Evolutionary conservation across 495 filamentous ascomycete species (phyloP).

Genomic region (Choiromyces venosus): DNA sequence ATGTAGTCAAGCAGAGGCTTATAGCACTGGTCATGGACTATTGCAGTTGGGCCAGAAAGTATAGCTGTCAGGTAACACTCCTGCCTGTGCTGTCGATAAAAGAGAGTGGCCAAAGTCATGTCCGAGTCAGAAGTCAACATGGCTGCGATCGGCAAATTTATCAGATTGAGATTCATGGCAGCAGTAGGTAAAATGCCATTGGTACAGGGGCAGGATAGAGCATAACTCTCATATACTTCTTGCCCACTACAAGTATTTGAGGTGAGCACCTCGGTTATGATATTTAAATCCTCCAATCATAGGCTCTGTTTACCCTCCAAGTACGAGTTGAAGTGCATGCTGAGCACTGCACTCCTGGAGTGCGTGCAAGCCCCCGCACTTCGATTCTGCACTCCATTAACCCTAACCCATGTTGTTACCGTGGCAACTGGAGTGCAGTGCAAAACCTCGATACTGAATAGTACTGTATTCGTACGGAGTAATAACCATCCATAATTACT

Average conservation of each 20-base stretch:
- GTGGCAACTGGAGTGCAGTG: too few species aligned
- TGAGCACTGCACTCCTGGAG: background rate
- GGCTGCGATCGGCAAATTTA: background rate
- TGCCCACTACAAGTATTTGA: too few species aligned
- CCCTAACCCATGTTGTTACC: too few species aligned
- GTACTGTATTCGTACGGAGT: too few species aligned
- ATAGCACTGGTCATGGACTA: background rate
- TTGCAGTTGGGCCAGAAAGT: background rate
- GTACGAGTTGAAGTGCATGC: background rate
- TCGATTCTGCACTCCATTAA: too few species aligned
- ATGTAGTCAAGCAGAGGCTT: background rate
- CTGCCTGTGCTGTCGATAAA: background rate
- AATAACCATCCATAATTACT: too few species aligned
- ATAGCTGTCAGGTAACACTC: background rate
- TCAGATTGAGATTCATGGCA: background rate
- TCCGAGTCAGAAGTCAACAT: background rate
- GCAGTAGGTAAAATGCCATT: background rate
- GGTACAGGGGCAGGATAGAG: background rate
- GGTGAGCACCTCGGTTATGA: background rate
- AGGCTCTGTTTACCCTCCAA: background rate
- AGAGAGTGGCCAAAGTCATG: background rate
- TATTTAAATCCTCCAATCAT: background rate
- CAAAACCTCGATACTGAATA: too few species aligned
- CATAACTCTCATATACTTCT: fast-evolving
- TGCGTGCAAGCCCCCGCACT: too few species aligned